Evolutionary conservation across 257 asterid species (phyloP).

Genomic region (Voacanga thouarsii): DNA sequence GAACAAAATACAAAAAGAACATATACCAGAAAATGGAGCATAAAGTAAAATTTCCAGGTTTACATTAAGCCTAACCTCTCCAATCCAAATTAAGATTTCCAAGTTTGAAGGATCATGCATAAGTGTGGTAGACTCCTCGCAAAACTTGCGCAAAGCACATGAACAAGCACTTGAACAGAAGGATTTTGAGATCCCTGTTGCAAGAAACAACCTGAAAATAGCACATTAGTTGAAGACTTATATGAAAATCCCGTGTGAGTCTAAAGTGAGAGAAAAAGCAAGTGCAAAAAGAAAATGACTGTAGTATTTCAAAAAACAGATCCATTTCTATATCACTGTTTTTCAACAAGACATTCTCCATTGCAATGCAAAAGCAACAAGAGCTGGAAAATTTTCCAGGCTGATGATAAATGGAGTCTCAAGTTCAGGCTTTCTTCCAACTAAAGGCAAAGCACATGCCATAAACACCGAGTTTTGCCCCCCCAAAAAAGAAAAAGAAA

Average conservation of each 20-base stretch:
- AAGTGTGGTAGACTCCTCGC: slow-evolving; percentile 65
- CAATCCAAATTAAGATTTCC: slow-evolving; percentile 88
- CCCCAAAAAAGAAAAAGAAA: no score
- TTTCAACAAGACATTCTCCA: neutral
- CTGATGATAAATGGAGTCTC: neutral
- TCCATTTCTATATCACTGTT: neutral
- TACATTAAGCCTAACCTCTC: slow-evolving; percentile 56
- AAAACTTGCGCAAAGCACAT: slow-evolving; percentile 67
- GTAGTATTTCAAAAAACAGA: neutral
- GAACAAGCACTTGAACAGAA: slow-evolving; percentile 75
- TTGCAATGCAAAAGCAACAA: neutral
- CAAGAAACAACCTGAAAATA: slow-evolving; percentile 73
- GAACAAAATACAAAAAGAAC: neutral
- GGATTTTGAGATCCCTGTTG: slow-evolving; percentile 65
- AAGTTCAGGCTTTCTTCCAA: neutral
- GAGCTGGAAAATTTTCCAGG: neutral
- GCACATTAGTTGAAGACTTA: slow-evolving; percentile 23
- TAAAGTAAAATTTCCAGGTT: neutral
- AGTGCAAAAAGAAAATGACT: neutral
- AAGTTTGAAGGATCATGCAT: slow-evolving; percentile 72
- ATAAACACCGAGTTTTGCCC: neutral
- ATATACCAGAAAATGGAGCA: neutral
- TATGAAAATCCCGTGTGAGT: slow-evolving; percentile 4
- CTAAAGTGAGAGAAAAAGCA: slow-evolving; percentile 2
- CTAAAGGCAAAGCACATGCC: neutral